phyloP scores from a whole-genome alignment of 2,329 filamentous ascomycete species.

The Botrytis fabae region DNA sequence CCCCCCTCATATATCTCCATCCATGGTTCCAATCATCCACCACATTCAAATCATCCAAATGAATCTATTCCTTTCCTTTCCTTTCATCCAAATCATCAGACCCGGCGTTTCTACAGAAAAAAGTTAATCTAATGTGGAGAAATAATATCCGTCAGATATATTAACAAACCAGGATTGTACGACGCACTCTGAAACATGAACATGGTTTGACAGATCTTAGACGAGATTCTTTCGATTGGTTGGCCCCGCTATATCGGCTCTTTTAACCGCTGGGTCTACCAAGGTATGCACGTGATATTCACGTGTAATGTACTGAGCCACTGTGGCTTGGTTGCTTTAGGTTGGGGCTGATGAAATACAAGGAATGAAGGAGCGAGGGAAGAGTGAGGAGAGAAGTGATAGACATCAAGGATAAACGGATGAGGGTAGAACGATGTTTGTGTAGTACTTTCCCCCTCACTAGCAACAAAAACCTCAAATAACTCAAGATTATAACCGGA shows the following conservation, averaged over 20 bases:
- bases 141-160: constrained; percentile 19
- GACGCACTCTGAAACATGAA: constrained; percentile 8
- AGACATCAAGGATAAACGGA: background rate
- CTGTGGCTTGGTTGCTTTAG: background rate
- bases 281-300: accelerated
- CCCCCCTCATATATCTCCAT: background rate
- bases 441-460: background rate
- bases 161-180: constrained; percentile 1
- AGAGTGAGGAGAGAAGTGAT: background rate
- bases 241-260: background rate
- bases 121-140: constrained; percentile 19
- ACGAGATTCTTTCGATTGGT: background rate
- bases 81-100: background rate
- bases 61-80: background rate
- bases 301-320: background rate
- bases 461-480: background rate
- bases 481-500: background rate
- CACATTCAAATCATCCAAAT: background rate
- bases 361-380: background rate
- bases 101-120: too few species aligned
- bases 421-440: background rate
- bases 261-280: background rate
- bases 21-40: background rate
- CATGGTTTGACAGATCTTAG: constrained; percentile 5
- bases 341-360: background rate